Evolutionary conservation across 1,284 basidiomycete genomes (phyloP).

Genomic region (Trichosporon inkin): DNA sequence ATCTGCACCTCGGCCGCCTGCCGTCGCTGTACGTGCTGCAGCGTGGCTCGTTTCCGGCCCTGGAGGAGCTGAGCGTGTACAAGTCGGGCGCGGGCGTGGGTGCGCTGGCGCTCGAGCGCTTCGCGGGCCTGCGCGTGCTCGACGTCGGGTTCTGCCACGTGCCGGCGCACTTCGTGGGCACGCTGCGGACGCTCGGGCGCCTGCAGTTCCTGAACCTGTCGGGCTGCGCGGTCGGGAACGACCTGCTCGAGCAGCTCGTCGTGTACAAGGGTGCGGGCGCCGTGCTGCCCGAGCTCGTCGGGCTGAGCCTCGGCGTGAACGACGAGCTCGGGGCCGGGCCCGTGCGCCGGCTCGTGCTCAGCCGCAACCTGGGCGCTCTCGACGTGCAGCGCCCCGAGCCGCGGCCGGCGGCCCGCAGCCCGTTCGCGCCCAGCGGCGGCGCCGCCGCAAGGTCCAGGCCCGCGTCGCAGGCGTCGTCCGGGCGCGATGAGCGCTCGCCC

Average conservation of each 20-base stretch:
- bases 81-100: neutral
- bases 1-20: conserved; percentile 6
- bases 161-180: conserved; percentile 11
- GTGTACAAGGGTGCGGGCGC: conserved; percentile 14
- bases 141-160: conserved; percentile 28
- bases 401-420: neutral
- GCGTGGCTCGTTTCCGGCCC: neutral
- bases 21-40: neutral
- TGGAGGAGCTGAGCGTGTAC: neutral
- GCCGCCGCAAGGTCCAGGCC: neutral
- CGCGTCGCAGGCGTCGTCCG: neutral
- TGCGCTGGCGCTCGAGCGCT: neutral
- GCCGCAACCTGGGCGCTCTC: conserved; percentile 11
- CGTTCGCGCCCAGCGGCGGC: neutral
- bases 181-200: conserved; percentile 13
- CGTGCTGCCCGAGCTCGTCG: conserved; percentile 32
- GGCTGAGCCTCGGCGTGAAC: conserved; percentile 30
- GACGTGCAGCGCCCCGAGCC: conserved; percentile 6
- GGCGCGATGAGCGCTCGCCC: neutral
- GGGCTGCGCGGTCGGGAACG: conserved; percentile 24
- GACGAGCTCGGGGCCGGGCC: conserved; percentile 26
- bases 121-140: conserved; percentile 22
- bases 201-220: conserved; percentile 36
- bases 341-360: conserved; percentile 24
- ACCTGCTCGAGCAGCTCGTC: conserved; percentile 30